Conservation (phyloP, 2,329 filamentous ascomycete species). For the Corynespora cassiicola region DNA sequence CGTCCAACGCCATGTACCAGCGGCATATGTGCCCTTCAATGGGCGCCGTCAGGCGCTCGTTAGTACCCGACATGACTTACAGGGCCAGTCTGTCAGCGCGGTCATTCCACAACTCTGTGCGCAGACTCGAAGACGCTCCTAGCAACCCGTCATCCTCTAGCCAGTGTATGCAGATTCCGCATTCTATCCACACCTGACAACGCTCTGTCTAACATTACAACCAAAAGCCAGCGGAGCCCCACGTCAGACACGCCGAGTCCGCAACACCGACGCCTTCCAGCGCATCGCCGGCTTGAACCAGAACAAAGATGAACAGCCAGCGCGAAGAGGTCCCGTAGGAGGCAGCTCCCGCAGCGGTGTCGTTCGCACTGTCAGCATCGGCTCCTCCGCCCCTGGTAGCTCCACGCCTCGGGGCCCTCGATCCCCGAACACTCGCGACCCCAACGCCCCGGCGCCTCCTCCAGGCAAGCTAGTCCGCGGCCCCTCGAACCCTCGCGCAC, state of each 20-base stretch:
- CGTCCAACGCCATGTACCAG: conserved; percentile 40
- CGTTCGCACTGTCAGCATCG: too few relatives aligned
- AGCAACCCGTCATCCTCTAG: conserved; percentile 21
- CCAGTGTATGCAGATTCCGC: conserved; percentile 23
- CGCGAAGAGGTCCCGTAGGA: conserved; percentile 23
- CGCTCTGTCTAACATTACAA: too few relatives aligned
- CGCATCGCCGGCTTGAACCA: conserved; percentile 33
- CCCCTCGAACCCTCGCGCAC: conserved; percentile 32
- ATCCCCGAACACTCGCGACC: too few relatives aligned
- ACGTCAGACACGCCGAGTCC: conserved; percentile 30
- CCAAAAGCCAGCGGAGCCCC: too few relatives aligned
- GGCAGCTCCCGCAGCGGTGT: conserved; percentile 30
- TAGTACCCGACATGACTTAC: conserved; percentile 24
- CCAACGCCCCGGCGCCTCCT: conserved; percentile 14
- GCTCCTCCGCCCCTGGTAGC: too few relatives aligned
- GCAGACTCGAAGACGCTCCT: conserved; percentile 29
- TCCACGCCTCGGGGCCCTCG: too few relatives aligned
- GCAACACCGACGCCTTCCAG: conserved; percentile 29
- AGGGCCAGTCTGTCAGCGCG: conserved; percentile 26
- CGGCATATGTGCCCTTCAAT: conserved; percentile 42
- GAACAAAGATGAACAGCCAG: too few relatives aligned
- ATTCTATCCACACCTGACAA: conserved; percentile 1
- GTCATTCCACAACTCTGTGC: conserved; percentile 32
- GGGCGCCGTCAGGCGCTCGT: conserved; percentile 32
- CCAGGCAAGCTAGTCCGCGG: conserved; percentile 39